phyloP scores from a whole-genome alignment of 1,284 basidiomycete species.

The Ustilago trichophora region DNA sequence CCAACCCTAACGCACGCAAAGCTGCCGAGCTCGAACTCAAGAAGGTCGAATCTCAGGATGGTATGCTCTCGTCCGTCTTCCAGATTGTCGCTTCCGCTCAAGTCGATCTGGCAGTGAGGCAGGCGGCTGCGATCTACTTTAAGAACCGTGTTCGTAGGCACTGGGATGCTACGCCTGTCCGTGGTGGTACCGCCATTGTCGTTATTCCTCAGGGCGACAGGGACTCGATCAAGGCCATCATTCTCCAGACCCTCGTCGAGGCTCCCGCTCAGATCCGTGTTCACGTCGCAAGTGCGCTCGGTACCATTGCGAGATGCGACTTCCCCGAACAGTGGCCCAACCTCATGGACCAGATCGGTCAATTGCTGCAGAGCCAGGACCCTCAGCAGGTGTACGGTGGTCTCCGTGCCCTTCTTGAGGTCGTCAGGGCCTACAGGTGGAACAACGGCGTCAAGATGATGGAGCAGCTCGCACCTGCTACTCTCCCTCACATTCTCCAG shows the following conservation, averaged over 20 bases:
- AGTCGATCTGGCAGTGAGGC: slow-evolving; percentile 53
- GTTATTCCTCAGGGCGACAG: slow-evolving; percentile 52
- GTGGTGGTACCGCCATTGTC: slow-evolving; percentile 10
- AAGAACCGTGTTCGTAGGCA: slow-evolving; percentile 62
- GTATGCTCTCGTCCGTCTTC: slow-evolving; percentile 63
- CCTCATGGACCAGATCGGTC: slow-evolving; percentile 56
- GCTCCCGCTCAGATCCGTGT: slow-evolving; percentile 50
- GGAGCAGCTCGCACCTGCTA: slow-evolving; percentile 52
- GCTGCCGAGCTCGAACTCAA: slow-evolving; percentile 64
- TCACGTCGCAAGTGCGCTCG: slow-evolving; percentile 55
- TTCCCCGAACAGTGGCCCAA: slow-evolving; percentile 62
- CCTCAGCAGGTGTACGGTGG: slow-evolving; percentile 57
- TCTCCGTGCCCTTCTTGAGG: slow-evolving; percentile 59
- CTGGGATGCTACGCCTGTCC: slow-evolving; percentile 53
- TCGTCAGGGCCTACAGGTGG: slow-evolving; percentile 61
- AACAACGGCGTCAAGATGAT: slow-evolving; percentile 56
- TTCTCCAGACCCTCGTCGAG: slow-evolving; percentile 55
- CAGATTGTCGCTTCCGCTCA: slow-evolving; percentile 54
- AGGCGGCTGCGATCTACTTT: slow-evolving; percentile 63
- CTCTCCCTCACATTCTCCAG: slow-evolving; percentile 58
- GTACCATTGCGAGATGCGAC: slow-evolving; percentile 55
- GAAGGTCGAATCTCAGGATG: slow-evolving; percentile 58
- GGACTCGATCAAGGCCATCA: slow-evolving; percentile 41
- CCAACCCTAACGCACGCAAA: slow-evolving; percentile 60
- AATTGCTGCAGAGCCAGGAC: slow-evolving; percentile 48